Evolutionary conservation across 2,329 filamentous ascomycete species (phyloP), one percentile per base, ranked within the genome.

Genomic region (Neodidymelliopsis sp.): DNA sequence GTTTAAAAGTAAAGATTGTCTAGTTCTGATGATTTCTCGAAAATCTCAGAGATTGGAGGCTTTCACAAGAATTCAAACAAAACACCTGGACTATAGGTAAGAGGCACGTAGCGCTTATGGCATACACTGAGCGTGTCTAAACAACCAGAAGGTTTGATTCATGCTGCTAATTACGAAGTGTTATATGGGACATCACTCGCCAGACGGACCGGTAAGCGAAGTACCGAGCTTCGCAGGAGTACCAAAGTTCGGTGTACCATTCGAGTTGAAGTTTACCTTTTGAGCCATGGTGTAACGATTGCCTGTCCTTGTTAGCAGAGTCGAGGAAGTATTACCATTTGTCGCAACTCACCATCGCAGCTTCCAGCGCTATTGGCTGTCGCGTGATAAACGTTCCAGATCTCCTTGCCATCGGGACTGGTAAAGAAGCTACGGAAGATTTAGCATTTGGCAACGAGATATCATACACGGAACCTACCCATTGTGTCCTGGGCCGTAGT

Each of bases 401-500:
- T 79, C 65, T 84, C 75, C 0, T 69, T 77, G 3, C 75, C 79
- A 52, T 84, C 80, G 0, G 81, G 81, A 53, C 79, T 83, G 20
- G 66, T 71, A 69, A 85, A 84, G 74, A 85, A 84, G 2, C 79
- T 80, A 38, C 1, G 27, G 12, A 30, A 10, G 8, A 2, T 3
- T 24, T 7, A 43, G 42, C 11, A 13, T 13, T n/a, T 15, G 7
- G 4, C 9, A 4, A 28, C 1, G 6, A 2, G 16, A 1, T 29
- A 20, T 3, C 23, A 37, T 13, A n/a, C 8, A 0, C 4, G 12
- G 33, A 8, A 49, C 59, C 44, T 53, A 75, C 67, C 71, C 72
- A 56, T 84, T 84, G 53, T 84, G 81, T 0, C 80, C 81, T 0
- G 81, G 79, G 11, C 81, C 81, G 38, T 80, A 84, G 60, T 83